phyloP scores from a whole-genome alignment of 441 rosid genomes.

The Erysimum pusillum region DNA sequence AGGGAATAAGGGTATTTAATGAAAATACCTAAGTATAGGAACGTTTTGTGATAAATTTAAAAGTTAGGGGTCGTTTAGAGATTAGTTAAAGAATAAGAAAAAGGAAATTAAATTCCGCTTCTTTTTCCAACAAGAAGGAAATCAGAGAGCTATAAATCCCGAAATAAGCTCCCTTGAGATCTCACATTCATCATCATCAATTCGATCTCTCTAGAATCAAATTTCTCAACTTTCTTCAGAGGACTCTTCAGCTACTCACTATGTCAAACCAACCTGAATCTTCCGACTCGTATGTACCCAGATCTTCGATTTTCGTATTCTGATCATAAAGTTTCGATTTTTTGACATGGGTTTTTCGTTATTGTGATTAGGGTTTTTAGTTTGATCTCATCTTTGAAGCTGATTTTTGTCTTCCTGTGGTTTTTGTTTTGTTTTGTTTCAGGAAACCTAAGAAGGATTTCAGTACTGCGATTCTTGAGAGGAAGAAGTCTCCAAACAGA shows the following conservation, averaged over 20 bases:
- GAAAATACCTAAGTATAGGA: neutral
- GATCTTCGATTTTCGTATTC: slow-evolving; percentile 47
- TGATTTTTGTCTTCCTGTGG: slow-evolving; percentile 24
- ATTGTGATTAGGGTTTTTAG: slow-evolving; percentile 16
- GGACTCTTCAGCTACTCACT: slow-evolving; percentile 21
- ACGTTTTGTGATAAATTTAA: neutral
- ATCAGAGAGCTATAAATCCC: slow-evolving; percentile 44
- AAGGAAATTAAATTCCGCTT: slow-evolving; percentile 39
- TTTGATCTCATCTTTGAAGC: slow-evolving; percentile 3
- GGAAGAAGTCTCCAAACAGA: slow-evolving; percentile 87
- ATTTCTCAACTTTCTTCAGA: neutral
- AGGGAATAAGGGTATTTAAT: neutral
- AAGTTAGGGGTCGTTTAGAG: neutral
- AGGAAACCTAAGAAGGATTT: slow-evolving; percentile 85
- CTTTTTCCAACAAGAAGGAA: slow-evolving; percentile 63
- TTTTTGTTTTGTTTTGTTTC: slow-evolving; percentile 2
- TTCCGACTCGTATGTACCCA: slow-evolving; percentile 76
- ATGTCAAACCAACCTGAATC: slow-evolving; percentile 87
- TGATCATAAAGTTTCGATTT: slow-evolving; percentile 30
- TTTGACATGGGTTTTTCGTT: neutral
- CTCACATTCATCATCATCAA: neutral
- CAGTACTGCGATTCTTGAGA: slow-evolving; percentile 89
- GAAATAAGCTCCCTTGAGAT: slow-evolving; percentile 6
- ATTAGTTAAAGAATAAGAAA: neutral
- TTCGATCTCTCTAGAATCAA: slow-evolving; percentile 33